Percentiles rank a stretch among this genome's conserved stretches.
These are phyloP conservation scores for Brassica hybrid DNA, from an alignment of 441 rosid species.

Conservation along the genomic window DNA sequence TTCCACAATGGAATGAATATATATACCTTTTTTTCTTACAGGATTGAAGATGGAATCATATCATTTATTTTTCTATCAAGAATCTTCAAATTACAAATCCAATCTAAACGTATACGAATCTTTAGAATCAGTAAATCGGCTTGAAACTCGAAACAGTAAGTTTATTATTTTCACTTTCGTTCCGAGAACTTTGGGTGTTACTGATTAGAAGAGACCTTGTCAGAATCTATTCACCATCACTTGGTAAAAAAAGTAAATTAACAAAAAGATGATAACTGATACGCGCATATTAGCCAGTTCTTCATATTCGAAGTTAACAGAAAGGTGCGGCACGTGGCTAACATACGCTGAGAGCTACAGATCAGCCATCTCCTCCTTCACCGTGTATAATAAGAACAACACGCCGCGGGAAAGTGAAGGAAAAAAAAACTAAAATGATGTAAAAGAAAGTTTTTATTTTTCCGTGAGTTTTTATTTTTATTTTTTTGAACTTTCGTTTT, in stretches of 20 bases:
- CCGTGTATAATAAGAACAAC: conserved; percentile 14
- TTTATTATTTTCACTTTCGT: background rate
- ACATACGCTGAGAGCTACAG: conserved; percentile 28
- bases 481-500: no score
- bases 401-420: conserved; percentile 38
- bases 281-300: conserved; percentile 32
- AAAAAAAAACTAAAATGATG: conserved; percentile 10
- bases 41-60: conserved; percentile 28
- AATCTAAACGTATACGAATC: conserved; percentile 21
- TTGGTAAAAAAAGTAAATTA: background rate
- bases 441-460: background rate
- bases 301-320: no score
- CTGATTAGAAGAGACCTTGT: conserved; percentile 28
- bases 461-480: conserved; percentile 1
- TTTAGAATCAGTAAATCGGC: conserved; percentile 32
- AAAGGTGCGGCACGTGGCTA: background rate
- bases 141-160: conserved; percentile 31
- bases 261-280: background rate
- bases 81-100: conserved; percentile 3
- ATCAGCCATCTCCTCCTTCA: conserved; percentile 31
- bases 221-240: conserved; percentile 7
- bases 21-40: background rate
- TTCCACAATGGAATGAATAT: conserved; percentile 10
- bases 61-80: background rate
- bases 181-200: conserved; percentile 36